phyloP scores from a whole-genome alignment of 306 rosid genomes.

The Ormosia emarginata region DNA sequence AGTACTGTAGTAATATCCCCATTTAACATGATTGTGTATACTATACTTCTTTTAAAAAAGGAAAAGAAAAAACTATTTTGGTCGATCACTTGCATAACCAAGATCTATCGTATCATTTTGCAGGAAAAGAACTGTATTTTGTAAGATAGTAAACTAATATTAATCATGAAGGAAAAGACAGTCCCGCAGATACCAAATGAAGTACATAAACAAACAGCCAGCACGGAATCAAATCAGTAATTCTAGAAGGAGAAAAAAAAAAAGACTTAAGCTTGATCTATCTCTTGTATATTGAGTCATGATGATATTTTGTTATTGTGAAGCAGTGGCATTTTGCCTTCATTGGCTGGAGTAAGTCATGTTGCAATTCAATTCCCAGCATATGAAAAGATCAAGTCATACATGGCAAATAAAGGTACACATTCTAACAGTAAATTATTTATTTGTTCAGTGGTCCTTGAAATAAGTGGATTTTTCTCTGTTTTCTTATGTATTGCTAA shows the following conservation, averaged over 20 bases:
- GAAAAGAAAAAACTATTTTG: neutral
- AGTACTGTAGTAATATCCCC: neutral
- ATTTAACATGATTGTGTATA: neutral
- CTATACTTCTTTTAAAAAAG: neutral
- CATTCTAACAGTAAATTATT: neutral
- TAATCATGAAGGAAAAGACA: neutral
- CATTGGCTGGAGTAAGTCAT: constrained; percentile 90
- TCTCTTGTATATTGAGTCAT: neutral
- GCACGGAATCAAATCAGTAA: neutral
- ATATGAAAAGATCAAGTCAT: constrained; percentile 72
- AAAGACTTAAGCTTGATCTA: neutral
- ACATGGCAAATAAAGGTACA: constrained; percentile 72
- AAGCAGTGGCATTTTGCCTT: constrained; percentile 87
- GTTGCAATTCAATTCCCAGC: constrained; percentile 97
- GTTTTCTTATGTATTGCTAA: constrained; percentile 4
- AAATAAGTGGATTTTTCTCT: neutral
- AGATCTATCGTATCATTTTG: neutral
- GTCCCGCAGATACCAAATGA: neutral
- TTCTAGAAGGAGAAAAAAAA: neutral
- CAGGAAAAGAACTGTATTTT: neutral
- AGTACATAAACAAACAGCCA: neutral
- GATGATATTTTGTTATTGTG: constrained; percentile 30
- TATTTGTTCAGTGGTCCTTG: constrained; percentile 1
- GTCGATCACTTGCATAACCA: neutral
- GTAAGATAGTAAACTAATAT: neutral